Evolutionary conservation across 1,139 yeast genomes (phyloP), one percentile per base, ranked within the genome.

Genomic region (Sugiyamaella paludigena): DNA sequence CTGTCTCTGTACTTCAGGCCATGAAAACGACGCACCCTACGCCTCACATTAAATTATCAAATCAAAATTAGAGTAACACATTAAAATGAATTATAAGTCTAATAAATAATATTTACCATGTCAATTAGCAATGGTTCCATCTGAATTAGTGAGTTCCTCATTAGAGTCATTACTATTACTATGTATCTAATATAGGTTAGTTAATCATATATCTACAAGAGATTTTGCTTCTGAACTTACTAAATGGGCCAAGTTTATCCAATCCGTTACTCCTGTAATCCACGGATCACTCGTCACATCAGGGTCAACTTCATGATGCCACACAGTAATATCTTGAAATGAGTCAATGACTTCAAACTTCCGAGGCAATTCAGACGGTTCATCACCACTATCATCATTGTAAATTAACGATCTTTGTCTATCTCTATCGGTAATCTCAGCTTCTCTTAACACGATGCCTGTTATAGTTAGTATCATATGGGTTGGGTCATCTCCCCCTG

Each of bases 251-350:
- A 64, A 50, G 13, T 48, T 39, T 9, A 52, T 47, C 64, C 60
- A 60, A 29, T 60, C 66, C 16, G 40, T 36, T 30, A 55, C 43
- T 10, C 63, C 64, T n/a, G 52, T 48, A 15, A 53, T 49, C 60
- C 57, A 61, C 6, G 60, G 61, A 41, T 62, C 62, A 38, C 42
- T 49, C 4, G 27, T 40, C 3, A 34, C 19, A 16, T 53, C 54
- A 1, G 67, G 67, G 6, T 36, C 40, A 2, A 49, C 43, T 40
- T 63, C 66, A 30, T 64, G 68, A 24, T 59, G 63, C 68, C 67
- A 63, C 1, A 63, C 61, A 2, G 59, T 56, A 16, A 63, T 31
- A 13, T 41, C 39, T 8, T 47, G 42, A 40, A 62, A 60, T 15
- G 54, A 27, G 6, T 57, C 48, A 7, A 50, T 40, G 10, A 59